Evolutionary conservation across 257 asterid species (phyloP).

Genomic region (Solanum sejunctum): DNA sequence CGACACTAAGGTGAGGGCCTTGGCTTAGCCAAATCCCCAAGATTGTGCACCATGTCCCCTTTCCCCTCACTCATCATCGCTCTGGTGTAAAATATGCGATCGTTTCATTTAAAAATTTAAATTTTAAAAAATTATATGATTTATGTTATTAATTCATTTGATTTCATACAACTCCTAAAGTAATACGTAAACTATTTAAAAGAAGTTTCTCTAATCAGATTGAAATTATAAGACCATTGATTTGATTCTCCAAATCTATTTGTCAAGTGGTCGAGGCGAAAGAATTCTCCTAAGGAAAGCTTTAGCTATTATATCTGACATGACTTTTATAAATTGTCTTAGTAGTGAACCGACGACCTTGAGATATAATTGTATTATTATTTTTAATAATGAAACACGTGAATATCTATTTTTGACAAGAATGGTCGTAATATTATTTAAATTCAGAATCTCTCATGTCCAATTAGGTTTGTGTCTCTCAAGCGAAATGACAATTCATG

Average conservation of each 20-base stretch:
- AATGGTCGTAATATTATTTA: neutral
- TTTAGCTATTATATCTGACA: neutral
- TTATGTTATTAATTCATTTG: neutral
- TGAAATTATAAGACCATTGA: neutral
- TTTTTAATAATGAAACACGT: neutral
- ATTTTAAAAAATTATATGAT: neutral
- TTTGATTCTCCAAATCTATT: neutral
- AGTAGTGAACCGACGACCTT: neutral
- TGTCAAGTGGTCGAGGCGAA: neutral
- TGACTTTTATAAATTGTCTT: neutral
- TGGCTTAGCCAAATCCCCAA: constrained; percentile 33
- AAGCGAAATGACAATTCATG: constrained; percentile 21
- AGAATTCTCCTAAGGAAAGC: neutral
- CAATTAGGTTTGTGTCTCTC: neutral
- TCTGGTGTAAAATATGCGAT: neutral
- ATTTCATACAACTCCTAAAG: neutral
- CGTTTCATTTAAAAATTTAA: neutral
- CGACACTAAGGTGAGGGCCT: constrained; percentile 42
- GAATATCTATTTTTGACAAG: neutral
- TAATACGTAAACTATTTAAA: too few species aligned
- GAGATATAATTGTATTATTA: neutral
- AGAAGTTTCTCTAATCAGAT: neutral
- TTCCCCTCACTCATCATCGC: neutral
- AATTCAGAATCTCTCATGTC: neutral
- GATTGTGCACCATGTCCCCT: constrained; percentile 31